phyloP scores from a whole-genome alignment of 148 eudicot genomes.

The Silene conica region DNA sequence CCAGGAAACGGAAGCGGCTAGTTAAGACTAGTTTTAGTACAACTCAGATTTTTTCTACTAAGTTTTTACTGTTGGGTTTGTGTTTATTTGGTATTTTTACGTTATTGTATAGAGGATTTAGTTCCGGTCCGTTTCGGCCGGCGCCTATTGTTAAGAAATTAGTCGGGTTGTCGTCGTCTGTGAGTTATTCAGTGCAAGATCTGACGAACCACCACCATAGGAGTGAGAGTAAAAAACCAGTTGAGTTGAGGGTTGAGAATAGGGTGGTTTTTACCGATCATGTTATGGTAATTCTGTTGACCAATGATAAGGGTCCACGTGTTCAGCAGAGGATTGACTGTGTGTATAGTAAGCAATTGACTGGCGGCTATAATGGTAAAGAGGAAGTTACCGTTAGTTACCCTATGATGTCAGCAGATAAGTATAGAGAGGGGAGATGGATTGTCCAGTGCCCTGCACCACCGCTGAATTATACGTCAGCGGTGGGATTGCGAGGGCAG shows the following conservation, averaged over 20 bases:
- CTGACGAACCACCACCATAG: constrained; percentile 11
- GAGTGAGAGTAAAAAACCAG: not conserved
- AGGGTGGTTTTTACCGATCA: constrained; percentile 71
- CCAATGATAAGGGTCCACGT: constrained; percentile 14
- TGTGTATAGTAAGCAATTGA: constrained; percentile 37
- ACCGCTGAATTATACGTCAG: constrained; percentile 42
- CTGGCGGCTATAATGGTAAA: constrained; percentile 3
- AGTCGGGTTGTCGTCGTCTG: constrained; percentile 33
- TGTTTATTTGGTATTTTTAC: constrained; percentile 31
- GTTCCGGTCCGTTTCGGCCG: constrained; percentile 44
- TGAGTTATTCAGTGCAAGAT: constrained; percentile 31
- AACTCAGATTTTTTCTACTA: constrained; percentile 28
- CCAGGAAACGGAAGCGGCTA: constrained; percentile 31
- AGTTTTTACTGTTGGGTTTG: constrained; percentile 43
- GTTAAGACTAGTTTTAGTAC: constrained; percentile 21
- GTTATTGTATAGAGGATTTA: constrained; percentile 26
- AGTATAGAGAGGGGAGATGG: constrained; percentile 39
- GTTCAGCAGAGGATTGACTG: constrained; percentile 44
- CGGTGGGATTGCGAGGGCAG: constrained; percentile 33
- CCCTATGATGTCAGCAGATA: constrained; percentile 54
- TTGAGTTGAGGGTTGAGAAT: constrained; percentile 36
- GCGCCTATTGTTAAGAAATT: constrained; percentile 40
- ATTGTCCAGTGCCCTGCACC: constrained; percentile 74
- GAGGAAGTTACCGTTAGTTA: constrained; percentile 13
- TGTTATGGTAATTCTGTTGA: constrained; percentile 46